These are phyloP conservation scores for Phaseolus lunatus DNA, from an alignment of 306 rosid species.

Conservation along the genomic window DNA sequence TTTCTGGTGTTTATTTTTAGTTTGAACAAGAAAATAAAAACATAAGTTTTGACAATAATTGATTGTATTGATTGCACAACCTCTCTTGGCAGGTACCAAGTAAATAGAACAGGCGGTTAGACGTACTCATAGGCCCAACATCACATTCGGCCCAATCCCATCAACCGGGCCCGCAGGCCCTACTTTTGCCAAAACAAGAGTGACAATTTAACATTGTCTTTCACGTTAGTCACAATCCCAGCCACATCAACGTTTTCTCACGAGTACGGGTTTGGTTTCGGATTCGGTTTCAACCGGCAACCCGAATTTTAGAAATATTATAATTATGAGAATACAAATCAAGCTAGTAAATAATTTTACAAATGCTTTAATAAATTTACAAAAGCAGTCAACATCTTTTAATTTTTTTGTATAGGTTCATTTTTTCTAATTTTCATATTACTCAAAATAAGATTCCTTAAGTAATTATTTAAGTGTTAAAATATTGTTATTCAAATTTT, in stretches of 20 bases:
- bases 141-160: neutral
- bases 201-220: neutral
- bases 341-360: no score
- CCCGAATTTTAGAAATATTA: no score
- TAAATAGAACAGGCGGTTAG: neutral
- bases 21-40: neutral
- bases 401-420: no score
- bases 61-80: constrained; percentile 8
- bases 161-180: neutral
- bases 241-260: neutral
- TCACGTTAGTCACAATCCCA: constrained; percentile 21
- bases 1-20: neutral
- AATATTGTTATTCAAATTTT: no score
- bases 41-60: neutral
- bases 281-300: neutral
- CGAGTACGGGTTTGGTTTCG: neutral
- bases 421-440: no score
- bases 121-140: neutral
- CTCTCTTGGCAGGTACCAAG: neutral
- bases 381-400: no score
- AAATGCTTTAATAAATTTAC: no score
- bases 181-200: constrained; percentile 8
- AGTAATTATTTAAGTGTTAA: no score
- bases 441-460: no score
- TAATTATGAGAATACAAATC: no score